Conservation (phyloP, 305 asterid species). For the Solanum chacoense region DNA sequence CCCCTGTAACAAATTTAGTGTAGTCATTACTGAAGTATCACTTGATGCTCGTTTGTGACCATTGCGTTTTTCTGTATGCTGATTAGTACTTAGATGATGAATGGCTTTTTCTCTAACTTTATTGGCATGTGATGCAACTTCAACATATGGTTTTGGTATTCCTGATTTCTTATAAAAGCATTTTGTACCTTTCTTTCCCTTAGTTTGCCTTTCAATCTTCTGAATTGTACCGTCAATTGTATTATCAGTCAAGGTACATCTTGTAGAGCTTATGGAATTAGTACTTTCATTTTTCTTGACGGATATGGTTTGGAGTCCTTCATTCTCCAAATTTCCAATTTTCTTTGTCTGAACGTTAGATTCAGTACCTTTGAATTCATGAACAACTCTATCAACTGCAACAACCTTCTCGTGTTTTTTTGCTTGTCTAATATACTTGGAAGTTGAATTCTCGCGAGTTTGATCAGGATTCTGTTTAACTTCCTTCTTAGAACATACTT, state of each 20-base stretch:
- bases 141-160: not conserved
- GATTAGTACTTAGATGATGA: not conserved
- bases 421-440: slow-evolving; percentile 9
- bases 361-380: too few species aligned
- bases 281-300: slow-evolving; percentile 1
- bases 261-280: slow-evolving; percentile 36
- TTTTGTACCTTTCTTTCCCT: not conserved
- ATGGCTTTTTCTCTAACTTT: not conserved
- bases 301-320: not conserved
- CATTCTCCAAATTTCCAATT: not conserved
- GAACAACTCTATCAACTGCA: too few species aligned
- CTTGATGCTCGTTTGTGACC: too few species aligned
- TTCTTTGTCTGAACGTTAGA: not conserved
- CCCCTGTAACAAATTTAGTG: too few species aligned
- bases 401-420: slow-evolving; percentile 7
- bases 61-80: not conserved
- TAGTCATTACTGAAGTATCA: too few species aligned
- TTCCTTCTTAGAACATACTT: slow-evolving; percentile 26
- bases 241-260: slow-evolving; percentile 39
- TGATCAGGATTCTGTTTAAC: slow-evolving; percentile 4
- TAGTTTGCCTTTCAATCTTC: too few species aligned
- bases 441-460: not conserved
- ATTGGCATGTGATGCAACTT: not conserved
- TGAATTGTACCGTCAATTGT: not conserved
- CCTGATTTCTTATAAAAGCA: not conserved